These are phyloP conservation scores for Cryptococcus sp. DNA, from an alignment of 1,284 basidiomycete species.

Conservation along the genomic window DNA sequence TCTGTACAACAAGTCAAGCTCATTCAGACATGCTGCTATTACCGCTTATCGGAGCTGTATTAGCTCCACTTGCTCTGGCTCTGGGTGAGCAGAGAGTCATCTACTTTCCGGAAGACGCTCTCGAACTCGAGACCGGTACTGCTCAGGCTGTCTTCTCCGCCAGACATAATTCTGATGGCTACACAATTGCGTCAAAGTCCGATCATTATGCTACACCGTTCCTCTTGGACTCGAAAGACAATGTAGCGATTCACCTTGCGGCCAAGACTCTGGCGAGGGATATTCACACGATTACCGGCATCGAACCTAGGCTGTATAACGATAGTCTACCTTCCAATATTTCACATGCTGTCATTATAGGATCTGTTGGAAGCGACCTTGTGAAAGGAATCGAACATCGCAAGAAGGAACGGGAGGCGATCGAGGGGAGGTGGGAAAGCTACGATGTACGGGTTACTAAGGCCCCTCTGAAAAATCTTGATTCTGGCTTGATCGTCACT, in stretches of 20 bases:
- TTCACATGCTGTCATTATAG: constrained; percentile 58
- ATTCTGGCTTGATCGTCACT: constrained; percentile 61
- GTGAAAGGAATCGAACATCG: constrained; percentile 10
- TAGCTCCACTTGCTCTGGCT: constrained; percentile 1
- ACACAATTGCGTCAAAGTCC: constrained; percentile 8
- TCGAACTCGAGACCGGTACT: neutral
- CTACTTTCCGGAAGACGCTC: constrained; percentile 4
- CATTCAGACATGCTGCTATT: neutral
- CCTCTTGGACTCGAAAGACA: constrained; percentile 24
- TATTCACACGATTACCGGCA: constrained; percentile 58
- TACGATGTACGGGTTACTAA: constrained; percentile 56
- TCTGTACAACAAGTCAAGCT: neutral
- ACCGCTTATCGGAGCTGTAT: neutral
- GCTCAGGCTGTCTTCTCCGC: neutral
- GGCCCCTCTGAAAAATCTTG: constrained; percentile 59
- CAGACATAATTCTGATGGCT: neutral
- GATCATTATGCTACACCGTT: constrained; percentile 14
- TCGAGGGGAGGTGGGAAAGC: constrained; percentile 63
- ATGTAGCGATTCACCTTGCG: constrained; percentile 56
- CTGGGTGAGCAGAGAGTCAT: constrained; percentile 13
- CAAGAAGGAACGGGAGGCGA: constrained; percentile 47
- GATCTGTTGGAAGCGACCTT: constrained; percentile 58
- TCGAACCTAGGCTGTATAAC: constrained; percentile 48
- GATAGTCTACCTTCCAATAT: constrained; percentile 23
- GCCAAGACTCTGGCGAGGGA: constrained; percentile 60